Base-by-base conservation (phyloP, 345 rosid species). In the Physaria fendleri region DNA sequence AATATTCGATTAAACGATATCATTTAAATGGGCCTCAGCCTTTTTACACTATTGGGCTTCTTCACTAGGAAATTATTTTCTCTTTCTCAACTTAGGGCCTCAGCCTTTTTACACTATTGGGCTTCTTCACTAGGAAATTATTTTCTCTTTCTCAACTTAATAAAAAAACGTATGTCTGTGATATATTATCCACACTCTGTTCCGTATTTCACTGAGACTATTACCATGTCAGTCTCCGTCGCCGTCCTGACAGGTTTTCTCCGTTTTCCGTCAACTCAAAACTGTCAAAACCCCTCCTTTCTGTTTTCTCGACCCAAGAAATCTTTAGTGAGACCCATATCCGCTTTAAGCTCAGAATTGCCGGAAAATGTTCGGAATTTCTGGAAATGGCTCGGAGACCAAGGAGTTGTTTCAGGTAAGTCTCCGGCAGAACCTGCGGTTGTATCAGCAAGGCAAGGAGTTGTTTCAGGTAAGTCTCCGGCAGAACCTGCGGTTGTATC, bases 351-450 rank as follows among this genome's bases (percentile, higher is more conserved):
- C 59, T 56, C 64, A 4, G 64, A 70, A 35, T 24, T 66, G 58
- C 63, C 78, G 8, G 67, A 71, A 17, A 60, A 78, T 14, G 62
- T 85, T 46, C 65, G 75, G n/a, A 78, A 72, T 17, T 92, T 86
- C 80, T 92, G 95, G 96, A 64, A 83, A 33, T 92, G 98, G 98
- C 87, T 92, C 55, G 60, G 25, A 15, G 80, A 77, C 28, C 79
- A 73, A 65, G 85, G 87, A 29, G 81, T 81, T 4, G 77, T 80
- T 49, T 84, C 93, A 12, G 67, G 63, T 8, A 85, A 86, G 68
- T 71, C 90, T 27, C 72, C 79, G 2, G 75, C 81, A 10, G 78
- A 68, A 62, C 95, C 93, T 2, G 85, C 77, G 4, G 7, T 71
- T n/a, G n/a, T n/a, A n/a, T n/a, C n/a, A n/a, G n/a, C n/a, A n/a